phyloP scores from a whole-genome alignment of 202 grass and related monocot genomes.

The Panicum virgatum region DNA sequence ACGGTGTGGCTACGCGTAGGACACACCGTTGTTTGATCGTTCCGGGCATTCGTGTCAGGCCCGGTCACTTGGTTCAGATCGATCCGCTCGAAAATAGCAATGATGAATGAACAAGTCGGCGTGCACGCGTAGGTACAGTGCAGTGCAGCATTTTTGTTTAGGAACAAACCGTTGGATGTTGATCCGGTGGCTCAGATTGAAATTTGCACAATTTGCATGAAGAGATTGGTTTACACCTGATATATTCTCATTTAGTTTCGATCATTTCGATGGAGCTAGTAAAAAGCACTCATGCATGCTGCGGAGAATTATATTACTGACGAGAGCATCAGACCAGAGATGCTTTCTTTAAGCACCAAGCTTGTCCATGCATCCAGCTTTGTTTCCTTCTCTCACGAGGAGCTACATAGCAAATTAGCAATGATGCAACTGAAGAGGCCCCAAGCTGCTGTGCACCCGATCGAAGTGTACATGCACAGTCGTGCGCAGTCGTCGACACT shows the following conservation, averaged over 20 bases:
- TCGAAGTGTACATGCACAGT: too few relatives aligned
- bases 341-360: neutral
- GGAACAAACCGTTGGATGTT: too few relatives aligned
- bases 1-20: too few relatives aligned
- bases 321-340: neutral
- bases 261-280: too few relatives aligned
- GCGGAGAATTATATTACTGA: neutral
- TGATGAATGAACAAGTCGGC: neutral
- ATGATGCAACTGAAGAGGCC: conserved; percentile 20
- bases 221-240: too few relatives aligned
- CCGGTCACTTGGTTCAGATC: neutral
- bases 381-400: conserved; percentile 55
- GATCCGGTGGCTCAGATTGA: too few relatives aligned
- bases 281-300: too few relatives aligned
- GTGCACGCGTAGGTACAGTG: neutral
- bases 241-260: too few relatives aligned
- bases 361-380: conserved; percentile 1
- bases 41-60: neutral
- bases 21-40: neutral
- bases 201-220: too few relatives aligned
- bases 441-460: neutral
- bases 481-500: neutral
- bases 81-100: neutral
- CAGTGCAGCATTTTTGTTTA: too few relatives aligned
- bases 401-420: conserved; percentile 2